A percentile compares a stretch with the other conserved stretches of the same genome.
Evolutionary conservation across 2,329 filamentous ascomycete genomes (phyloP).

Genomic region (Neocatenulostroma microsporum): DNA sequence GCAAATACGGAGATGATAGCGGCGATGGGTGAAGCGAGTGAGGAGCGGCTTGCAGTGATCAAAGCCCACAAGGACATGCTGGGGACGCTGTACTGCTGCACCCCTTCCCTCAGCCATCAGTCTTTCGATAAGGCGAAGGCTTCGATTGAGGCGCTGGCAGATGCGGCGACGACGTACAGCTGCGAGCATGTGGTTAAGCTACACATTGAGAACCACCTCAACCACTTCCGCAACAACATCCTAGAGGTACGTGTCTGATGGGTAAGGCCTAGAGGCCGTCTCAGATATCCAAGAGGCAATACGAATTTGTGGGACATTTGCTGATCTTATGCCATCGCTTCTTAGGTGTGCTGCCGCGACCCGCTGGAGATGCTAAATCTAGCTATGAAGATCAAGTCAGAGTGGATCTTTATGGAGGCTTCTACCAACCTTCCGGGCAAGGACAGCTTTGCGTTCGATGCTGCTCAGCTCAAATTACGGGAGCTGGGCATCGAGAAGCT

Average conservation of each 20-base stretch:
- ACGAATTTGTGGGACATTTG: too few relatives aligned
- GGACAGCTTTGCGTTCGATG: background rate
- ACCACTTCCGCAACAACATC: background rate
- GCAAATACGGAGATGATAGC: background rate
- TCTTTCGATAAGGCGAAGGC: background rate
- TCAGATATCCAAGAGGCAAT: too few relatives aligned
- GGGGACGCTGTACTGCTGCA: background rate
- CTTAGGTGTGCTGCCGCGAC: background rate
- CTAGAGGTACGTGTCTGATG: too few relatives aligned
- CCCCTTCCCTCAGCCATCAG: background rate
- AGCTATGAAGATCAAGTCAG: background rate
- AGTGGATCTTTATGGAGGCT: constrained; percentile 1
- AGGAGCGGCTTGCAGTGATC: background rate
- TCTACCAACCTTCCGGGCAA: constrained; percentile 1
- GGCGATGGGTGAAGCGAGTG: background rate
- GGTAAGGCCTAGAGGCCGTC: too few relatives aligned
- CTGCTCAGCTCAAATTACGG: background rate
- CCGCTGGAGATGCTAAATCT: background rate
- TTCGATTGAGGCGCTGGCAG: background rate
- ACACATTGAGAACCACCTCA: background rate
- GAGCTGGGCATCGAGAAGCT: background rate
- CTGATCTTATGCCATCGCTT: too few relatives aligned
- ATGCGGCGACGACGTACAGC: background rate
- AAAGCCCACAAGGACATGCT: background rate
- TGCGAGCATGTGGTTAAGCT: background rate